Evolutionary conservation across 805 yeast genomes (phyloP).

Genomic region (Wickerhamiella occidentalis): DNA sequence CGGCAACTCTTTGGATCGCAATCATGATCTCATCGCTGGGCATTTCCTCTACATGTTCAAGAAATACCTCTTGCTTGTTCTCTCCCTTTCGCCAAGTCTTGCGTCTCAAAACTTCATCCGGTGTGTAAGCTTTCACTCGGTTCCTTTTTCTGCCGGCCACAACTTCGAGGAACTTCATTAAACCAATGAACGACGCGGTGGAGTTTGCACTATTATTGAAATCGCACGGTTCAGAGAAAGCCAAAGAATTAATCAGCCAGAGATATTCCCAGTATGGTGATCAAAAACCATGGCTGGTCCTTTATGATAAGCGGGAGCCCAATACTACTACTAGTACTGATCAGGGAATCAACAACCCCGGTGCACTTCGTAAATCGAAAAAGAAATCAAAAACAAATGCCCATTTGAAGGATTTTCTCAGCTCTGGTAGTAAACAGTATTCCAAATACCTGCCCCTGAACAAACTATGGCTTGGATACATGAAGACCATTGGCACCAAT

Average conservation of each 20-base stretch:
- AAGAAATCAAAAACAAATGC: constrained; percentile 25
- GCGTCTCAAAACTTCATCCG: background rate
- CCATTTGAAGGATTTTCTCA: constrained; percentile 28
- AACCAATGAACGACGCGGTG: constrained; percentile 13
- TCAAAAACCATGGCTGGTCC: constrained; percentile 28
- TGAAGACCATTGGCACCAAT: constrained; percentile 23
- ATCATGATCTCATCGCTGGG: constrained; percentile 9
- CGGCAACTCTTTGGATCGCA: background rate
- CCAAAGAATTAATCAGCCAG: constrained; percentile 28
- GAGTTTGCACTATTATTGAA: constrained; percentile 24
- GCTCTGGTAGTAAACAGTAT: constrained; percentile 25
- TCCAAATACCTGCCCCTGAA: constrained; percentile 45
- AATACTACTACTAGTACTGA: constrained; percentile 4
- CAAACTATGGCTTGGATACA: constrained; percentile 63
- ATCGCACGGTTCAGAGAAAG: constrained; percentile 24
- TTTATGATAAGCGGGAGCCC: constrained; percentile 17
- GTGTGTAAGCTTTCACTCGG: background rate
- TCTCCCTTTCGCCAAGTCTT: background rate
- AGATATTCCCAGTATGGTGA: constrained; percentile 29
- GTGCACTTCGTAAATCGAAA: constrained; percentile 20
- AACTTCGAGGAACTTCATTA: background rate
- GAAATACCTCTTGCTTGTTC: background rate
- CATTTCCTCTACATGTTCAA: background rate
- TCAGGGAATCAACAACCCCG: constrained; percentile 16
- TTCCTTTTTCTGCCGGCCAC: background rate